Conservation (phyloP, 1,284 basidiomycete genomes). For the Rhodotorula sp. region DNA sequence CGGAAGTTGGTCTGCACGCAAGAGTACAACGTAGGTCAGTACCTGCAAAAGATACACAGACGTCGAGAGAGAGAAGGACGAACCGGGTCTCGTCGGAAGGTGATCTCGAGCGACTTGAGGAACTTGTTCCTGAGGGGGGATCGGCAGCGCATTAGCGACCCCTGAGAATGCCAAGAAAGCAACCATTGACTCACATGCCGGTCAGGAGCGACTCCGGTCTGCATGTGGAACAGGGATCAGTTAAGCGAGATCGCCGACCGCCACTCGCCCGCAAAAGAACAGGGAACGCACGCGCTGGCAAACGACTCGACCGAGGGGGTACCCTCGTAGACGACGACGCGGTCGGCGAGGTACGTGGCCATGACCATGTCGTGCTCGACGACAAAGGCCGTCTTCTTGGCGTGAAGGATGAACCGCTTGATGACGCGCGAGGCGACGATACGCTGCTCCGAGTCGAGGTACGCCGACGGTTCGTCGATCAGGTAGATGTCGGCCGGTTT, state of each 20-base stretch:
- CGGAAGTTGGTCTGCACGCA: constrained; percentile 34
- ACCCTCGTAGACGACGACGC: constrained; percentile 70
- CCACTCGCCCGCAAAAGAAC: background rate
- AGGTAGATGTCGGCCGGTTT: constrained; percentile 80
- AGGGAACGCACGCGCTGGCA: constrained; percentile 27
- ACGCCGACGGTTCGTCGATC: constrained; percentile 67
- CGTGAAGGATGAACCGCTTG: constrained; percentile 91
- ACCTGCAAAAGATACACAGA: background rate
- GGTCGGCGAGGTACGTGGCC: constrained; percentile 92
- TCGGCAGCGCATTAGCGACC: constrained; percentile 60
- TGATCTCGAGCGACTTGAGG: constrained; percentile 86
- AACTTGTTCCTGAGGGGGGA: constrained; percentile 72
- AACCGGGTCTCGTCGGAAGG: constrained; percentile 84
- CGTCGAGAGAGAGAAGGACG: background rate
- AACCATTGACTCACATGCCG: constrained; percentile 8
- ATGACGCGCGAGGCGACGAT: constrained; percentile 95
- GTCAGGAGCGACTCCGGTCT: constrained; percentile 4
- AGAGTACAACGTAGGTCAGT: background rate
- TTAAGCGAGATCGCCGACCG: constrained; percentile 6
- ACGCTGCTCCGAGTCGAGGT: constrained; percentile 97
- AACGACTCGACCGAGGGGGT: constrained; percentile 36
- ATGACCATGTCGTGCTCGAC: constrained; percentile 95
- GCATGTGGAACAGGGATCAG: background rate
- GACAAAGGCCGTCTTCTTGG: constrained; percentile 94
- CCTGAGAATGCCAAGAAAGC: constrained; percentile 77